Percentiles rank a stretch among this genome's conserved stretches.
phyloP scores from a whole-genome alignment of 495 filamentous ascomycete species.

The Xylaria castorea region DNA sequence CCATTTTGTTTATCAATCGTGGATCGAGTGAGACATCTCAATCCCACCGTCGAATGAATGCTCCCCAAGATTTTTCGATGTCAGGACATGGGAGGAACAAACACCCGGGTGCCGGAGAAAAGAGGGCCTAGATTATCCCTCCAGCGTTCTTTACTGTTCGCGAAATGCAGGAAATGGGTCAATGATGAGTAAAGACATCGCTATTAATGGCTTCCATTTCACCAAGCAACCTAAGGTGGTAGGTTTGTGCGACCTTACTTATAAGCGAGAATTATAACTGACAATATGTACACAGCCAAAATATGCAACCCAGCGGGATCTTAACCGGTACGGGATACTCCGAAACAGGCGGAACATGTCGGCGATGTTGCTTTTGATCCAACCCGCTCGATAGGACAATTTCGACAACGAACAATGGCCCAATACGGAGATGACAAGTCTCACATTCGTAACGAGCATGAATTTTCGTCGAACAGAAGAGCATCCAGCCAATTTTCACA shows the following conservation, averaged over 20 bases:
- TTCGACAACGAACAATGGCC: background rate
- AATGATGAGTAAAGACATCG: background rate
- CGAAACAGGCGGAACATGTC: conserved; percentile 8
- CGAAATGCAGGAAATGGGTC: background rate
- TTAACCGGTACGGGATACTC: conserved; percentile 15
- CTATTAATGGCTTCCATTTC: conserved; percentile 4
- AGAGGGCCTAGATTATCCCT: background rate
- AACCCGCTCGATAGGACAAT: background rate
- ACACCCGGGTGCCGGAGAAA: background rate
- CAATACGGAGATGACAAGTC: background rate
- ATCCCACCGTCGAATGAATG: background rate
- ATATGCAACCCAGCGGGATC: conserved; percentile 1
- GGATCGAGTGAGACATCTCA: conserved; percentile 12
- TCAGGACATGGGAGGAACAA: background rate
- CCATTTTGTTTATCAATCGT: background rate
- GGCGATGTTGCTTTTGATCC: conserved; percentile 1
- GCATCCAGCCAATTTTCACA: background rate
- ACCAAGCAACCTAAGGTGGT: background rate
- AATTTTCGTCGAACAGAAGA: background rate
- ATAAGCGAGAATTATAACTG: conserved; percentile 21
- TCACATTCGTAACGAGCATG: background rate
- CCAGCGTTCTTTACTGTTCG: background rate
- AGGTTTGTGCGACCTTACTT: conserved; percentile 10
- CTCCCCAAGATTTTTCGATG: background rate
- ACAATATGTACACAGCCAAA: conserved; percentile 6